These are phyloP conservation scores for Haplosporangium sp. DNA, from an alignment of 371 early-diverging fungal genomes.

Conservation along the genomic window DNA sequence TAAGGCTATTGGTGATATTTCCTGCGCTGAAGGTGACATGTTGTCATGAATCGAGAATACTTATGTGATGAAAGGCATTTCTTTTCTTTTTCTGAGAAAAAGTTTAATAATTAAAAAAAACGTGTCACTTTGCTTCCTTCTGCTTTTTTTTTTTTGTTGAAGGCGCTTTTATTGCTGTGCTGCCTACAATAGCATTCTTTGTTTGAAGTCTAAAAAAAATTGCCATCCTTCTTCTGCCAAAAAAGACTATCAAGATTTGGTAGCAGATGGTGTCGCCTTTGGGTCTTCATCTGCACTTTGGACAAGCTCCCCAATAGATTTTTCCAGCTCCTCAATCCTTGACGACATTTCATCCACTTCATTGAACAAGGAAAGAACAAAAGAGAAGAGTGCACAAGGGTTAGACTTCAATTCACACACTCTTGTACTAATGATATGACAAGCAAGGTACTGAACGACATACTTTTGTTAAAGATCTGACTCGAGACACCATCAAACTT, in stretches of 20 bases:
- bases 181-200: too few relatives aligned
- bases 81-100: too few relatives aligned
- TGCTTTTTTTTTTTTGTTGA: too few relatives aligned
- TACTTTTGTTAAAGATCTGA: constrained; percentile 48
- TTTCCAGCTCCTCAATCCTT: constrained; percentile 55
- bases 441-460: neutral
- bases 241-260: too few relatives aligned
- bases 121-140: too few relatives aligned
- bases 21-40: constrained; percentile 27
- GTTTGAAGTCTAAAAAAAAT: too few relatives aligned
- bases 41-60: neutral
- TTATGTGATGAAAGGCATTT: neutral
- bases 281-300: constrained; percentile 45
- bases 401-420: too few relatives aligned
- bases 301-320: constrained; percentile 50
- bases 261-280: constrained; percentile 16
- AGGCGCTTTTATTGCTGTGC: too few relatives aligned
- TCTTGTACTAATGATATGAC: too few relatives aligned
- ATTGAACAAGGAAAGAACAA: too few relatives aligned
- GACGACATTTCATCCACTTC: constrained; percentile 53
- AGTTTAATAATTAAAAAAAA: too few relatives aligned
- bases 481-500: constrained; percentile 46
- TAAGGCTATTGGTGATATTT: neutral
- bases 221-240: too few relatives aligned
- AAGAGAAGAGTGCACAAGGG: neutral